These are phyloP conservation scores for Pelagophyceae sp. DNA, from an alignment of 352 stramenopile genomes.

Conservation along the genomic window DNA sequence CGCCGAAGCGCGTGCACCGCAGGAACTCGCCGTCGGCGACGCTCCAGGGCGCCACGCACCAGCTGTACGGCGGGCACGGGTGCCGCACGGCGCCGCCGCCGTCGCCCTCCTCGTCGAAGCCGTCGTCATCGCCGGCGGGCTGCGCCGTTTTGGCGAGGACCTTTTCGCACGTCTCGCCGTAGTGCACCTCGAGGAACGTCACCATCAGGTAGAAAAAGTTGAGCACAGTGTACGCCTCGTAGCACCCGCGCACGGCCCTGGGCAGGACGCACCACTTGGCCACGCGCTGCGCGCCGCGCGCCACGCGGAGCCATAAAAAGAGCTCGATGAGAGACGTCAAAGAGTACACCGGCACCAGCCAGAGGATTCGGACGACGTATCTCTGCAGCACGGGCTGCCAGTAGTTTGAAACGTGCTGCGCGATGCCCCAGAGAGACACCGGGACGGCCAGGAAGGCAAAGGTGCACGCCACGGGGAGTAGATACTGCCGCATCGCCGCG, in stretches of 20 bases:
- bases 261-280: not conserved
- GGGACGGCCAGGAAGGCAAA: not conserved
- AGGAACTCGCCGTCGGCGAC: not conserved
- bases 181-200: constrained; percentile 35
- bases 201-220: constrained; percentile 59
- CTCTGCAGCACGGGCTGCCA: constrained; percentile 46
- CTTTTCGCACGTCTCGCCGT: not conserved
- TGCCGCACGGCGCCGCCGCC: not conserved
- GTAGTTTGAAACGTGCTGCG: constrained; percentile 49
- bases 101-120: not conserved
- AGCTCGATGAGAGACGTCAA: constrained; percentile 74
- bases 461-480: not conserved
- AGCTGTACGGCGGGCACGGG: constrained; percentile 1
- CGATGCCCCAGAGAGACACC: constrained; percentile 33
- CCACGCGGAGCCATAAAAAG: constrained; percentile 54
- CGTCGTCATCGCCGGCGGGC: not conserved
- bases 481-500: not conserved
- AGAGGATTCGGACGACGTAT: constrained; percentile 85
- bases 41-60: not conserved
- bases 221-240: constrained; percentile 60
- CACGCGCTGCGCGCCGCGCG: constrained; percentile 22
- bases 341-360: constrained; percentile 90
- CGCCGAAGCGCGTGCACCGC: not conserved
- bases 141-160: not conserved
- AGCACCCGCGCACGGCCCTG: constrained; percentile 38